Evolutionary conservation across 352 stramenopile genomes (phyloP).

Genomic region (Phytophthora cactorum): DNA sequence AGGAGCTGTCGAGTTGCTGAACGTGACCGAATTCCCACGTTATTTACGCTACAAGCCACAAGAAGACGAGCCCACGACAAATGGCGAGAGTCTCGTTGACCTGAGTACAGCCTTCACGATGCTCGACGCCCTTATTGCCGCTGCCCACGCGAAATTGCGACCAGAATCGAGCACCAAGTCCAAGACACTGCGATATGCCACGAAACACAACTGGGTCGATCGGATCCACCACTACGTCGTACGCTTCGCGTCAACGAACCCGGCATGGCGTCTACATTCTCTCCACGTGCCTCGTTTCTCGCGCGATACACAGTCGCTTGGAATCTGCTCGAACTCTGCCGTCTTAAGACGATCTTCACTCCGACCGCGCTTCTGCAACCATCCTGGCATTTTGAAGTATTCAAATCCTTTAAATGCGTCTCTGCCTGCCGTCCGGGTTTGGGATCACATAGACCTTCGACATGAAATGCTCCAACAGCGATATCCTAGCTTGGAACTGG

Average conservation of each 20-base stretch:
- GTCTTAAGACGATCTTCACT: slow-evolving; percentile 6
- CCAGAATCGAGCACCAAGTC: not conserved
- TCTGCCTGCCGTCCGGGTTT: slow-evolving; percentile 25
- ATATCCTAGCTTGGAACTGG: slow-evolving; percentile 37
- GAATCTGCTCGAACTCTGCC: slow-evolving; percentile 13
- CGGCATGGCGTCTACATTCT: slow-evolving; percentile 1
- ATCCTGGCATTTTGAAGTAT: slow-evolving; percentile 26
- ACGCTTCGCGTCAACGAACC: slow-evolving; percentile 1
- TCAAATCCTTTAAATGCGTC: slow-evolving; percentile 16
- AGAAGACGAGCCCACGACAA: slow-evolving; percentile 2
- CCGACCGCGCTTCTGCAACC: slow-evolving; percentile 32
- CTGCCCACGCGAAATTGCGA: not conserved
- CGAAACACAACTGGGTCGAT: slow-evolving; percentile 49
- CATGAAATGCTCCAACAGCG: slow-evolving; percentile 14
- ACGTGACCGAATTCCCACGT: slow-evolving; percentile 29
- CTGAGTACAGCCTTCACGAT: slow-evolving; percentile 41
- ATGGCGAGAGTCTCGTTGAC: slow-evolving; percentile 23
- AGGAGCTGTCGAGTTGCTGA: slow-evolving; percentile 31
- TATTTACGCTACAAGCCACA: slow-evolving; percentile 39
- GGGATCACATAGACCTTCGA: slow-evolving; percentile 39
- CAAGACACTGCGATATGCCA: slow-evolving; percentile 22
- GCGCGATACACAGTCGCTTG: not conserved
- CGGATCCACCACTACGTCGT: slow-evolving; percentile 44
- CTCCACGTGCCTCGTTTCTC: not conserved
- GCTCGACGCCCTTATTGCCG: slow-evolving; percentile 40